These are phyloP conservation scores for Verticillium nubilum DNA, from an alignment of 2,329 filamentous ascomycete species.

Conservation along the genomic window DNA sequence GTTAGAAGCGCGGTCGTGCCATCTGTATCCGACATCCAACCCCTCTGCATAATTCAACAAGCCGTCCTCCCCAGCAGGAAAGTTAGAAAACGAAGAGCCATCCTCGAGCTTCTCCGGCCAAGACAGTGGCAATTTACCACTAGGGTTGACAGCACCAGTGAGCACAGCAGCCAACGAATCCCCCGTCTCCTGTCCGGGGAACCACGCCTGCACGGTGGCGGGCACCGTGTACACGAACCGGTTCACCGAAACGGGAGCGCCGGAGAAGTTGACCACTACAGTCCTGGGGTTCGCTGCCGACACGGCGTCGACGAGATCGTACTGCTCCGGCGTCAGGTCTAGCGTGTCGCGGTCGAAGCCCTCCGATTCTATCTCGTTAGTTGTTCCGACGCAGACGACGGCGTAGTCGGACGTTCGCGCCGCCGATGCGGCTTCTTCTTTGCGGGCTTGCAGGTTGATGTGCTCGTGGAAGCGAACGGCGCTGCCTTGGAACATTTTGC, in stretches of 20 bases:
- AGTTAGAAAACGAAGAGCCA: slow-evolving; percentile 10
- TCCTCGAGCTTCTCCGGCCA: slow-evolving; percentile 8
- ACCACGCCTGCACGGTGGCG: slow-evolving; percentile 14
- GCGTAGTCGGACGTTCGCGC: neutral
- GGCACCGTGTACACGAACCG: slow-evolving; percentile 10
- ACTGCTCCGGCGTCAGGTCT: slow-evolving; percentile 2
- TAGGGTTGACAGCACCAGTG: slow-evolving; percentile 3
- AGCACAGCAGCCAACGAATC: slow-evolving; percentile 12
- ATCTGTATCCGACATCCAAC: slow-evolving; percentile 8
- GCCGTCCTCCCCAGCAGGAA: slow-evolving; percentile 9
- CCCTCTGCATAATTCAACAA: slow-evolving; percentile 13
- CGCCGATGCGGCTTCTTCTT: neutral
- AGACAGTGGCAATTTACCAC: slow-evolving; percentile 12
- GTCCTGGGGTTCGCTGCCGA: slow-evolving; percentile 5
- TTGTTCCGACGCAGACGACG: slow-evolving; percentile 2
- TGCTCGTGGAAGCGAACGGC: neutral
- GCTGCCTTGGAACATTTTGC: neutral
- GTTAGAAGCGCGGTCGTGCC: neutral
- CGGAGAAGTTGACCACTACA: slow-evolving; percentile 10
- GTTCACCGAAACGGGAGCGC: slow-evolving; percentile 12
- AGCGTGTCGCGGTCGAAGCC: neutral
- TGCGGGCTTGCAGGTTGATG: neutral
- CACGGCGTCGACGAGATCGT: slow-evolving; percentile 12
- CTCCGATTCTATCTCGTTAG: slow-evolving; percentile 3
- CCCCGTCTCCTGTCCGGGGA: slow-evolving; percentile 13